Evolutionary conservation across 768 basidiomycete species (phyloP), one percentile per base, ranked within the genome.

Genomic region (Boletus vinaceobasis): DNA sequence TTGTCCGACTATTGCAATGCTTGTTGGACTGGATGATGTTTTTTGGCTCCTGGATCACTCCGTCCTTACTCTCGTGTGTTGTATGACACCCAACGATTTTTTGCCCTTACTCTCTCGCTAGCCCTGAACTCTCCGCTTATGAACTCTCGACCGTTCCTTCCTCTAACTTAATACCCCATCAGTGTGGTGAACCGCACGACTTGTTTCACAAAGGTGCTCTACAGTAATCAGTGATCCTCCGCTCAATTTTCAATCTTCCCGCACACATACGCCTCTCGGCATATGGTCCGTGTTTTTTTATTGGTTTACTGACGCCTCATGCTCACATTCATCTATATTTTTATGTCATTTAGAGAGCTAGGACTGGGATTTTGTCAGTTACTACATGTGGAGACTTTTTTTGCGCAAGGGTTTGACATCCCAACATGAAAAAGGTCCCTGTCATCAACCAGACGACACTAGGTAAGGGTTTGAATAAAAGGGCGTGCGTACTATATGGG

Each of bases 11-110:
- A 42, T 48, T 36, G 45, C 38, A n/a, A 55, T 52, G 50, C 49
- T 59, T 47, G 53, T 46, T 58, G 53, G 57, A 64, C 31, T 48
- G 37, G 43, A 57, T 14, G 45, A 53, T 35, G 36, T 19, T 26
- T 52, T 29, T 48, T 56, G 51, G 33, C 27, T 50, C 48, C 23
- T 29, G 50, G 45, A 48, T 23, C 23, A n/a, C 23, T 45, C 15
- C 40, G 4, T 26, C 38, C 13, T 23, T 45, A 37, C 15, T 38
- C 31, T 27, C 38, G 45, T 47, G 57, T 48, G 40, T 37, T 51
- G 52, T 38, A 55, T 47, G 50, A 50, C 53, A 55, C 57, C 54
- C 48, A 23, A 64, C 48, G 51, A 48, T 39, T 55, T 48, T 48
- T 14, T 15, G 1, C 11, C 29, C 19, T 32, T 36, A 43, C 54